Evolutionary conservation across 352 stramenopile species (phyloP).

Genomic region (Globisporangium splendens): DNA sequence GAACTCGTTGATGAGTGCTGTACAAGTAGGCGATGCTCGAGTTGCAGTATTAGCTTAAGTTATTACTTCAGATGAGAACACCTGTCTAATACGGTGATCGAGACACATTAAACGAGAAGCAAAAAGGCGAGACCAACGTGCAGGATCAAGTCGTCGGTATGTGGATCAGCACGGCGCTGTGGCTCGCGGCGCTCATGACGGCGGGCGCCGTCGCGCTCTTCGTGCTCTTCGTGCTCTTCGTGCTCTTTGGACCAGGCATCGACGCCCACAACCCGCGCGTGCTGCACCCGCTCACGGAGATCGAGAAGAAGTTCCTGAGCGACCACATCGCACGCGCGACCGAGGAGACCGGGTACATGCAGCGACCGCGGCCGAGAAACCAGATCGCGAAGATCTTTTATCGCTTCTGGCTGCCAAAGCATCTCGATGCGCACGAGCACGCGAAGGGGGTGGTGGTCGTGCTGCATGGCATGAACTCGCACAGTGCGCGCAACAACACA

Average conservation of each 20-base stretch:
- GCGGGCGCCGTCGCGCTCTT: conserved; percentile 17
- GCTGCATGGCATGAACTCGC: conserved; percentile 74
- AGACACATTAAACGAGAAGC: neutral
- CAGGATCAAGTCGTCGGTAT: conserved; percentile 12
- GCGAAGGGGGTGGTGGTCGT: conserved; percentile 61
- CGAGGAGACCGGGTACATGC: conserved; percentile 51
- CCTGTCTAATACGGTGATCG: too few species aligned
- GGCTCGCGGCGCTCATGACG: conserved; percentile 10
- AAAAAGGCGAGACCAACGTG: neutral
- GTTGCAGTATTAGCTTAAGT: too few species aligned
- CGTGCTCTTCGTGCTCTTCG: conserved; percentile 31
- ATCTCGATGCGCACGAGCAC: conserved; percentile 22
- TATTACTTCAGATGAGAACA: too few species aligned
- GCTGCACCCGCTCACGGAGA: conserved; percentile 29
- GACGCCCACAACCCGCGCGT: conserved; percentile 42
- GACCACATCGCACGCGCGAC: conserved; percentile 37
- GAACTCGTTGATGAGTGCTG: too few species aligned
- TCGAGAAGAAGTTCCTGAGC: conserved; percentile 53
- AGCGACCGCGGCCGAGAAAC: conserved; percentile 31
- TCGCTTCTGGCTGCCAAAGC: conserved; percentile 58
- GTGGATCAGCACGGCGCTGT: conserved; percentile 20
- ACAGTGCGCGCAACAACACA: conserved; percentile 72
- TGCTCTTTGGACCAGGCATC: conserved; percentile 55
- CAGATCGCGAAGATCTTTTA: conserved; percentile 62
- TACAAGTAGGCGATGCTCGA: too few species aligned